Evolutionary conservation across 169 alveolate species (phyloP), one percentile per base, ranked within the genome.

Genomic region (Plasmodium gallinaceum): DNA sequence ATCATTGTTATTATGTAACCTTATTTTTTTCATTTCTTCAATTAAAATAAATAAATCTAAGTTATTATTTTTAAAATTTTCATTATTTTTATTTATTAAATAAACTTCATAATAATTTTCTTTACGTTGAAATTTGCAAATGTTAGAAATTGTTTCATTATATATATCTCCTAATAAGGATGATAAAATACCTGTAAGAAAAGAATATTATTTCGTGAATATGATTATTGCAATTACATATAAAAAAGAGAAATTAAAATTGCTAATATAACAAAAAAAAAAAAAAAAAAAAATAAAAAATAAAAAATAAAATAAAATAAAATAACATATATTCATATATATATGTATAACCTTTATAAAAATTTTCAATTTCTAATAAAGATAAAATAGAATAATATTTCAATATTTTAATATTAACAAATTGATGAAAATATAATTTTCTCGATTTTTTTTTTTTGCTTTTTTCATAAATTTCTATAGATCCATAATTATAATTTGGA

Each of bases 161-260:
- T 75, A 75, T 37, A 75, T 32, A 26, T 75, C 75, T n/a, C 88
- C 88, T n/a, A 75, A 51, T 20, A 75, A 51, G 37, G 75, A 75
- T 18, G 88, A 61, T 45, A 75, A 22, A 18, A 75, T 75, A 18
- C 88, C 88, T 75, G 22, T 39, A 73, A 8, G 2, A 18, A 45
- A n/a, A 10, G 5, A 32, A 2, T 32, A 32, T 1, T 32, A 32
- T 32, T 32, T 32, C 4, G 4, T 2, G 39, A 32, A 32, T 32
- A 32, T 32, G 1, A 32, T 32, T 32, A 32, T 4, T 32, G 39
- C 4, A 2, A 32, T 2, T 14, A 58, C 2, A 18, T 8, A 20
- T 58, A 32, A 2, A 32, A 2, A 32, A 32, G 4, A 32, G 1
- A 32, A 32, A 32, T 32, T 32, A 32, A 32, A 32, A 32, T 32